phyloP scores from a whole-genome alignment of 2,329 filamentous ascomycete genomes.

The Hypomyces rosellus region DNA sequence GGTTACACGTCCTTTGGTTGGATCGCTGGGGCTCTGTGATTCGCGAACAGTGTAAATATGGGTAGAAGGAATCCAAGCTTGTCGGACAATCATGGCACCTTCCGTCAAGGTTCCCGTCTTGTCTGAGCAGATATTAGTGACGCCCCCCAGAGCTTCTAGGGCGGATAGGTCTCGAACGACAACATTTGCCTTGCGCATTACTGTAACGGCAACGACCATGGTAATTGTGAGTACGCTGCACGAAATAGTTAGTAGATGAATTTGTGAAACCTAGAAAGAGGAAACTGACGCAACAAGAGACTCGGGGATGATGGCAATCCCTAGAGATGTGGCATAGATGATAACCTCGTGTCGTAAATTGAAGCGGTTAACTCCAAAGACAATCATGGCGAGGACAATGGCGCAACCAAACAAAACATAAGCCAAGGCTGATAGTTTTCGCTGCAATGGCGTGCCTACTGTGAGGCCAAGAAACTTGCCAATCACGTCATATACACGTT shows the following conservation, averaged over 20 bases:
- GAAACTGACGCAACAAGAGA: conserved; percentile 53
- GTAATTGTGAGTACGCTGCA: conserved; percentile 59
- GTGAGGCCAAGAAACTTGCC: conserved; percentile 55
- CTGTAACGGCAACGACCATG: conserved; percentile 59
- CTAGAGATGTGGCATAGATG: conserved; percentile 52
- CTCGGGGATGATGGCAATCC: conserved; percentile 57
- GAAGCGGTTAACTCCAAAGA: conserved; percentile 53
- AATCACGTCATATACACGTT: conserved; percentile 42
- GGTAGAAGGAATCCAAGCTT: conserved; percentile 56
- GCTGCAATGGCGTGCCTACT: conserved; percentile 70
- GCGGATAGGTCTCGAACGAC: conserved; percentile 61
- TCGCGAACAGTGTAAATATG: conserved; percentile 55
- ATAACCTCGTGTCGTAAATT: conserved; percentile 45
- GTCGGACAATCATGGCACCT: conserved; percentile 63
- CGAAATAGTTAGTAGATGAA: conserved; percentile 12
- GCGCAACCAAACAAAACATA: conserved; percentile 69
- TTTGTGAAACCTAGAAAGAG: not conserved
- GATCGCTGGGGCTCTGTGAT: conserved; percentile 55
- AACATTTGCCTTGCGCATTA: conserved; percentile 59
- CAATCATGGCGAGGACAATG: conserved; percentile 50
- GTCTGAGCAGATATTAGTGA: conserved; percentile 68
- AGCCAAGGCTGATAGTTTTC: conserved; percentile 71
- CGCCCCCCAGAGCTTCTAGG: conserved; percentile 62
- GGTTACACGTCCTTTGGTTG: conserved; percentile 50
- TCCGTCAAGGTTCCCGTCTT: conserved; percentile 66